A percentile compares a stretch with the other conserved stretches of the same genome.
These are phyloP conservation scores for Colletotrichum plurivorum DNA, from an alignment of 2,329 filamentous ascomycete species.

Conservation along the genomic window DNA sequence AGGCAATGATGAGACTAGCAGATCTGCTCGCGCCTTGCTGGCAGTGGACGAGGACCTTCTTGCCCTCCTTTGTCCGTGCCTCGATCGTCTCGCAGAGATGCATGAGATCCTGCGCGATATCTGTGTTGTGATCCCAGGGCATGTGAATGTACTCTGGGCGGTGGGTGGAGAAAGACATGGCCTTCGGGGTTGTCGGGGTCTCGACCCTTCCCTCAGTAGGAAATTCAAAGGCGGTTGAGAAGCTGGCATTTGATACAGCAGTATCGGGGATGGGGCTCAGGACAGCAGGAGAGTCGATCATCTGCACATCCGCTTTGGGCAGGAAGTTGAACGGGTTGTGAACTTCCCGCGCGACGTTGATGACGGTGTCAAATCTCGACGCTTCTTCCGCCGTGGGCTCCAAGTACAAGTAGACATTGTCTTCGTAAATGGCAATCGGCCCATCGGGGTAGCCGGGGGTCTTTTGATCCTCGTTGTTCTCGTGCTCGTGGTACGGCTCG, in stretches of 20 bases:
- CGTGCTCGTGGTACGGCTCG: conserved; percentile 75
- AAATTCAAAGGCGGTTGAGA: conserved; percentile 73
- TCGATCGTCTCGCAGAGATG: conserved; percentile 83
- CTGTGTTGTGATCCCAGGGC: conserved; percentile 90
- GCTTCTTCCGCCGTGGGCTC: conserved; percentile 86
- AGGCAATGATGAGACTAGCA: conserved; percentile 88
- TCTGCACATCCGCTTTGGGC: conserved; percentile 47
- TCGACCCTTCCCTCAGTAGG: conserved; percentile 54
- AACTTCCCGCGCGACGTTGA: conserved; percentile 89
- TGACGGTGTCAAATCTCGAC: conserved; percentile 82
- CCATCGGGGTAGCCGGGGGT: conserved; percentile 87
- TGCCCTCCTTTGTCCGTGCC: conserved; percentile 77
- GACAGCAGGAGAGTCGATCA: conserved; percentile 50
- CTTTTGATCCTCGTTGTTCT: conserved; percentile 84
- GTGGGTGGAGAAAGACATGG: conserved; percentile 57
- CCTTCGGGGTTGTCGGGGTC: conserved; percentile 72
- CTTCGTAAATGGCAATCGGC: conserved; percentile 85
- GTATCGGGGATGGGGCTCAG: conserved; percentile 68
- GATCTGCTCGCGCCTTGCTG: conserved; percentile 90
- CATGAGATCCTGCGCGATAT: conserved; percentile 84
- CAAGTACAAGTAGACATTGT: conserved; percentile 83
- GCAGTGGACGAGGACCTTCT: conserved; percentile 86
- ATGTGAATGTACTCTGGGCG: conserved; percentile 89
- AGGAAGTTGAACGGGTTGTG: conserved; percentile 76
- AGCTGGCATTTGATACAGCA: conserved; percentile 70